A percentile compares a stretch with the other conserved stretches of the same genome.
Conservation (phyloP, 371 early-diverging fungal genomes). For the Mucor velutinosus region DNA sequence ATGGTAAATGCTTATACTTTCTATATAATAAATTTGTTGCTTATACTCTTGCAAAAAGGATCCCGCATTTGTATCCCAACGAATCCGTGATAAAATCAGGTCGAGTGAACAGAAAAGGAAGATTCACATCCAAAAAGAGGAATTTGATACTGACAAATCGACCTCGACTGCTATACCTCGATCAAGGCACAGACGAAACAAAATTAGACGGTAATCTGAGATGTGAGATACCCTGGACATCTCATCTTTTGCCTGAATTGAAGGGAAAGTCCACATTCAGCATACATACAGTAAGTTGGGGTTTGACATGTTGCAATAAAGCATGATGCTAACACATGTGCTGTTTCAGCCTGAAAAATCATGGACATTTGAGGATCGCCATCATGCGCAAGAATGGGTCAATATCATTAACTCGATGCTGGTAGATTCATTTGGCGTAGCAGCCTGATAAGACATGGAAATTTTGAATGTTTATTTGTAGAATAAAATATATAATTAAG, state of each 20-base stretch:
- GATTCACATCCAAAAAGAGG: slow-evolving; percentile 62
- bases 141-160: slow-evolving; percentile 70
- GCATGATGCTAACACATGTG: background rate
- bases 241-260: slow-evolving; percentile 52
- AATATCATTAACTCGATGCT: slow-evolving; percentile 54
- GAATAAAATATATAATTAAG: slow-evolving; percentile 1
- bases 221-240: slow-evolving; percentile 64
- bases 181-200: slow-evolving; percentile 52
- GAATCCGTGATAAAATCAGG: slow-evolving; percentile 70
- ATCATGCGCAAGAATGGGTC: slow-evolving; percentile 59
- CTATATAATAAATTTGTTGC: background rate
- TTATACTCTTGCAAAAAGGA: slow-evolving; percentile 25
- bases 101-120: slow-evolving; percentile 56
- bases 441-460: slow-evolving; percentile 6
- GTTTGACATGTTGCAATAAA: background rate
- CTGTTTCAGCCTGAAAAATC: slow-evolving; percentile 53
- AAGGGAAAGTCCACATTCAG: slow-evolving; percentile 63
- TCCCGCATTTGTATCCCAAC: slow-evolving; percentile 55
- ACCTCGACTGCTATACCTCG: slow-evolving; percentile 71
- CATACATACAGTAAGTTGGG: slow-evolving; percentile 59
- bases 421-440: slow-evolving; percentile 53
- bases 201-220: slow-evolving; percentile 38
- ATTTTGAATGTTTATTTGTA: background rate
- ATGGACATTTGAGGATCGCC: slow-evolving; percentile 62
- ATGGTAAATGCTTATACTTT: no score